Percentiles rank a stretch among this genome's conserved stretches.
Evolutionary conservation across 805 yeast species (phyloP).

Genomic region (Metschnikowia colocasiae): DNA sequence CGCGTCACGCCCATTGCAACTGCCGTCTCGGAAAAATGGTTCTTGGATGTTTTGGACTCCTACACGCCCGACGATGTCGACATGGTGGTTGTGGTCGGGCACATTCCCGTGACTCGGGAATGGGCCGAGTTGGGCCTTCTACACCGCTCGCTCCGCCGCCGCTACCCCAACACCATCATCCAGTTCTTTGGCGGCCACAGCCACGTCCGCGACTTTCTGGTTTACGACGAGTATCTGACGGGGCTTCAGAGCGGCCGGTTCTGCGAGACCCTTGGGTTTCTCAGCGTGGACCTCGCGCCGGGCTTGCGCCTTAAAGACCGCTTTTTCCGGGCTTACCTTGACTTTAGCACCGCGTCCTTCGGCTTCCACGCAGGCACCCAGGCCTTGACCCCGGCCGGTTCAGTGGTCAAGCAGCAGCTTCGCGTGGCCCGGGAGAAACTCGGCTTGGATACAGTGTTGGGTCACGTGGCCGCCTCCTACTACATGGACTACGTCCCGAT

Average conservation of each 20-base stretch:
- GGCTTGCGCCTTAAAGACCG: constrained; percentile 12
- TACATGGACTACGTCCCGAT: constrained; percentile 65
- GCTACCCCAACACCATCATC: constrained; percentile 60
- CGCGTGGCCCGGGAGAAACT: constrained; percentile 42
- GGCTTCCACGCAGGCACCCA: constrained; percentile 60
- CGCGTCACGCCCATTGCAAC: constrained; percentile 61
- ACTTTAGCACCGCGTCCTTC: constrained; percentile 73
- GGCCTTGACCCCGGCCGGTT: constrained; percentile 38
- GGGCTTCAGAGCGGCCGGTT: constrained; percentile 92
- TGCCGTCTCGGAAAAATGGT: constrained; percentile 61
- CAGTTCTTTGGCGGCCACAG: constrained; percentile 95
- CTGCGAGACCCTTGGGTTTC: constrained; percentile 91
- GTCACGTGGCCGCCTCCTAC: constrained; percentile 63
- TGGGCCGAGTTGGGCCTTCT: constrained; percentile 53
- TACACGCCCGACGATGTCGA: constrained; percentile 48
- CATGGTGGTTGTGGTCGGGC: constrained; percentile 69
- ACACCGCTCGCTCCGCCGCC: constrained; percentile 49
- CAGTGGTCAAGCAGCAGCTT: constrained; percentile 44
- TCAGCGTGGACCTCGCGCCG: constrained; percentile 46
- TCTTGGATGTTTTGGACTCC: constrained; percentile 40
- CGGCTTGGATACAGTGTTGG: constrained; percentile 53
- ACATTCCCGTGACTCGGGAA: constrained; percentile 56
- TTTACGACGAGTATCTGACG: constrained; percentile 61
- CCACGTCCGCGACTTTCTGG: constrained; percentile 80
- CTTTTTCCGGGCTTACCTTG: constrained; percentile 68